Percentiles rank a stretch among this genome's conserved stretches.
These are phyloP conservation scores for Aspergillus sp. DNA, from an alignment of 2,329 filamentous ascomycete genomes.

Conservation along the genomic window DNA sequence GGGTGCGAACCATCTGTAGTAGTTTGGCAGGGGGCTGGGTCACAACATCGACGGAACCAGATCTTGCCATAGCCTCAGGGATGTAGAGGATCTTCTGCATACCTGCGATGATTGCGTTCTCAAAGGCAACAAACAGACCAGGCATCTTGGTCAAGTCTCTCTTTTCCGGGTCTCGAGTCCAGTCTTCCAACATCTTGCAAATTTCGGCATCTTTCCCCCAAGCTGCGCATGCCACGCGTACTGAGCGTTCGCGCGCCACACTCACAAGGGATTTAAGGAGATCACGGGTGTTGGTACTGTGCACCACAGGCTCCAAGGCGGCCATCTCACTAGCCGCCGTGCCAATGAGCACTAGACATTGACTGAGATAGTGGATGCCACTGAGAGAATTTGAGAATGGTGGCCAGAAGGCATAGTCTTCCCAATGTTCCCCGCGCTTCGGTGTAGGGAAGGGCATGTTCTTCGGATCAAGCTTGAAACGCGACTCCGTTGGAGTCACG, in stretches of 20 bases:
- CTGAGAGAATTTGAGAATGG: constrained; percentile 89
- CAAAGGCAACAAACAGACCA: constrained; percentile 79
- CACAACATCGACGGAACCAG: constrained; percentile 74
- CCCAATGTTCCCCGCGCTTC: constrained; percentile 80
- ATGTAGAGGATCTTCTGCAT: constrained; percentile 97
- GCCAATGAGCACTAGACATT: constrained; percentile 79
- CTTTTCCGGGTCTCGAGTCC: constrained; percentile 79
- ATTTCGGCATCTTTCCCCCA: constrained; percentile 95
- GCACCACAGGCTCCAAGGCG: constrained; percentile 67
- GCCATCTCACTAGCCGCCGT: constrained; percentile 85
- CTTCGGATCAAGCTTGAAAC: constrained; percentile 77
- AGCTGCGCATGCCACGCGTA: constrained; percentile 80
- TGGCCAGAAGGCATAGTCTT: constrained; percentile 94
- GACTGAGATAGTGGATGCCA: constrained; percentile 85
- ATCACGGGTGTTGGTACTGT: constrained; percentile 62
- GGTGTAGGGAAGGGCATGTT: constrained; percentile 77
- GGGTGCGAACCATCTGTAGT: constrained; percentile 83
- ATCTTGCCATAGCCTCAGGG: constrained; percentile 76
- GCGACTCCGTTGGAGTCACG: constrained; percentile 65
- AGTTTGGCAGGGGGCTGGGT: constrained; percentile 83
- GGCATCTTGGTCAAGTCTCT: constrained; percentile 92
- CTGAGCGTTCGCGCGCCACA: constrained; percentile 77
- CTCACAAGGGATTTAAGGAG: constrained; percentile 74
- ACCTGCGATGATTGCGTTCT: constrained; percentile 75
- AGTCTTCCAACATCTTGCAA: constrained; percentile 89